Conservation (phyloP, 371 early-diverging fungal species). For the Mortierella sp. region DNA sequence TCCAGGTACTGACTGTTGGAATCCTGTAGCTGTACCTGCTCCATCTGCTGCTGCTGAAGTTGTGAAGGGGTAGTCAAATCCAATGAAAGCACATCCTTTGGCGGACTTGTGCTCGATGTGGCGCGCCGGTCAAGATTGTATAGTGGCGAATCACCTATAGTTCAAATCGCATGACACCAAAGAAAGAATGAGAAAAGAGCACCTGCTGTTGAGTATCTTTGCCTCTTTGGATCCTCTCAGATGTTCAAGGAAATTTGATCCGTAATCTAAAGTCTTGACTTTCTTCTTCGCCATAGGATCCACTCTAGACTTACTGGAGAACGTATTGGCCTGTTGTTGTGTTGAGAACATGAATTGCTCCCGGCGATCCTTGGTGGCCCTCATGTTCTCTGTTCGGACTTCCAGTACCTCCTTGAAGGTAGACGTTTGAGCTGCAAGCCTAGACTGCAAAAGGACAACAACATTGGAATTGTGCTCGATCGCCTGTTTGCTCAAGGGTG, state of each 20-base stretch:
- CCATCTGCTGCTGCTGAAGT: slow-evolving; percentile 50
- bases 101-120: slow-evolving; percentile 29
- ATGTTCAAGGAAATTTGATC: no score
- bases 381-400: slow-evolving; percentile 90
- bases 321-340: slow-evolving; percentile 44
- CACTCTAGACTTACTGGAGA: slow-evolving; percentile 38
- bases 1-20: slow-evolving; percentile 75
- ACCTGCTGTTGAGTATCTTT: neutral
- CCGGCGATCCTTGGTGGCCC: slow-evolving; percentile 75
- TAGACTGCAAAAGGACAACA: slow-evolving; percentile 91
- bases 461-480: slow-evolving; percentile 92
- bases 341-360: slow-evolving; percentile 63
- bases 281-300: neutral
- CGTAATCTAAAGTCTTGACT: no score
- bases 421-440: slow-evolving; percentile 88
- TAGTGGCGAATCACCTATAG: slow-evolving; percentile 50
- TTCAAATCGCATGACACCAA: neutral
- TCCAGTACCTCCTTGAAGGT: slow-evolving; percentile 95
- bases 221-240: neutral
- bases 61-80: slow-evolving; percentile 51
- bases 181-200: neutral
- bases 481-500: slow-evolving; percentile 72
- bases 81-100: slow-evolving; percentile 54
- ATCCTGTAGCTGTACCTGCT: slow-evolving; percentile 51
- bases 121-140: slow-evolving; percentile 48